phyloP scores from a whole-genome alignment of 139 green algal genomes.

The Chlorella vulgaris region DNA sequence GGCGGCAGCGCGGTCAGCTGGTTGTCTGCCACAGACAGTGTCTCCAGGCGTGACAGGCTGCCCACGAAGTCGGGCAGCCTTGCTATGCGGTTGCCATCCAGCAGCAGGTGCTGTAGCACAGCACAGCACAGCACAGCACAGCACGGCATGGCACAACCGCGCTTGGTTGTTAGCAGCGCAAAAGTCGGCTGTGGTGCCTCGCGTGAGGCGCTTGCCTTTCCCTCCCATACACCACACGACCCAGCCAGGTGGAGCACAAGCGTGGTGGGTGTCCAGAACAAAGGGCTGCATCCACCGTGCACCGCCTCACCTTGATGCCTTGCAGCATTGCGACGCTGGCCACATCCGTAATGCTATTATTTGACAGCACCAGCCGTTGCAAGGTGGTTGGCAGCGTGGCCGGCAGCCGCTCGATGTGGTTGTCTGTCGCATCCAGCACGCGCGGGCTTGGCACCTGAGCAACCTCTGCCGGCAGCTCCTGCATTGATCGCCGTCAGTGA shows the following conservation, averaged over 20 bases:
- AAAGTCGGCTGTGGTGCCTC: background rate
- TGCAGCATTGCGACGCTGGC: background rate
- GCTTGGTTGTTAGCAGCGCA: background rate
- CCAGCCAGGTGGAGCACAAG: too few relatives aligned
- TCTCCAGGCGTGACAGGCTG: conserved; percentile 51
- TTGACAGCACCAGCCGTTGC: conserved; percentile 38
- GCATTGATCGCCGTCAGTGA: background rate
- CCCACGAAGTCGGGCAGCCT: conserved; percentile 52
- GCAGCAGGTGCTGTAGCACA: conserved; percentile 29
- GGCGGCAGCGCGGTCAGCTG: conserved; percentile 46
- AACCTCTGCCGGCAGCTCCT: conserved; percentile 50
- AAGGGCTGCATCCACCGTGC: too few relatives aligned
- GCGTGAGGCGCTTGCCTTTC: background rate
- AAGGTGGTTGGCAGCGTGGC: conserved; percentile 24
- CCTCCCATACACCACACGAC: background rate
- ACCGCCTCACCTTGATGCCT: conserved; percentile 29
- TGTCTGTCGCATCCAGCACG: conserved; percentile 52
- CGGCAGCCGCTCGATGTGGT: conserved; percentile 46
- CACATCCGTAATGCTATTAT: conserved; percentile 37
- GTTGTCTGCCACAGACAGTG: conserved; percentile 55
- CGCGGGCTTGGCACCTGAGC: conserved; percentile 26
- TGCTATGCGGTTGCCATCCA: conserved; percentile 50
- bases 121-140: background rate
- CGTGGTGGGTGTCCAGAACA: too few relatives aligned
- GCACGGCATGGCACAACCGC: background rate